Base-by-base conservation (phyloP, 768 basidiomycete species). In the Suillus tomentosus region DNA sequence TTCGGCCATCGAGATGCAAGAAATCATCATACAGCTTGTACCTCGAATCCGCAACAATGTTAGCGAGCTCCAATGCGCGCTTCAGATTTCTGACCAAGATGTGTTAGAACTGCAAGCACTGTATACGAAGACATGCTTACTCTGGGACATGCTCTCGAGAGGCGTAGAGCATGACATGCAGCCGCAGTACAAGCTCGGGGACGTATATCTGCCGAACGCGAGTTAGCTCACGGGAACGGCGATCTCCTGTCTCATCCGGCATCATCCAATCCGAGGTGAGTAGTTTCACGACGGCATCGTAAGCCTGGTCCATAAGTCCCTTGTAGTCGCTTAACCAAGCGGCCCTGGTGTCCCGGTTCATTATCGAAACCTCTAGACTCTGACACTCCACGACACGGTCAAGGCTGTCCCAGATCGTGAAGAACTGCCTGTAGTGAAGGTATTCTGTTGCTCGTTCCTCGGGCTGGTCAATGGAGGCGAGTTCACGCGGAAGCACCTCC, bases 171-270 rank as follows among this genome's bases (percentile, higher is more conserved):
- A 90, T 78, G 51, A 84, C 80, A 71, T 98, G 95, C 2, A 99
- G 78, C 24, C 94, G 87, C 67, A 98, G 82, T 68, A 98, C 86
- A 24, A 98, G 82, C 73, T 97, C 95, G 0, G 95, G 96, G 31
- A 97, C 80, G 75, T 90, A 96, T 37, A 96, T 87, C 70, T 95
- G 89, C 48, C 95, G 87, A 60, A 96, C 90, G n/a, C 90, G 86
- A 14, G 84, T 77, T 54, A 96, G 83, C 66, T 96, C 93, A 24
- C 80, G 79, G 27, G 80, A 80, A 34, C 90, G 82, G 8, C 82
- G 82, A 55, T 87, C 84, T 48, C 76, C 85, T 84, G 11, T 61
- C 22, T 5, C 80, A 57, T 89, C 87, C 1, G 81, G 77, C 22
- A 87, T 80, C 67, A 94, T 79, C 92, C 92, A 94, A 62, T 92